Base-by-base conservation (phyloP, 208 protist genomes). In the Tritrichomonas foetus region DNA sequence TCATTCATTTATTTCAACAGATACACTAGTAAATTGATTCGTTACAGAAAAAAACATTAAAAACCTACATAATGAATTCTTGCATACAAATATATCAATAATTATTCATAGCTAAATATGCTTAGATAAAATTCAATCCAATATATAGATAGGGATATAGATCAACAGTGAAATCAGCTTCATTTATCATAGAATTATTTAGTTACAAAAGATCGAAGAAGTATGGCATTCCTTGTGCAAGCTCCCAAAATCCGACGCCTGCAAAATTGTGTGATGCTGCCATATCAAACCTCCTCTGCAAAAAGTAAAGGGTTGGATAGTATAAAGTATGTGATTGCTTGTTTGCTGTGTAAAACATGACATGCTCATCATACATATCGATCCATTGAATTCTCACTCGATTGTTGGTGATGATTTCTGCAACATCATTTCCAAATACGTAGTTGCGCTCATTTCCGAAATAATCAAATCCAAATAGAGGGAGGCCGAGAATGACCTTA, bases 141-240 rank as follows among this genome's bases (percentile, higher is more conserved):
- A 22, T 64, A 64, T 64, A 27, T 64, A 64, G 57, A 64, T 64
- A 64, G 57, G 11, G 22, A 27, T 22, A 27, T 22, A 64, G 22
- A 64, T 27, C 11, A 22, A 11, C 22, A 64, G 57, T 64, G 22
- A 64, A 64, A 27, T 64, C 11, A 22, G 22, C 11, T 27, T 5
- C 64, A 72, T 22, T 41, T 41, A 78, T 44, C 44, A 9, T 78
- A 44, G 44, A n/a, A 50, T 3, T 47, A 22, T 64, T 64, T 64
- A 64, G 8, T 89, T 89, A 89, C 16, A 89, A 49, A 9, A 89
- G 47, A 89, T 89, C 78, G 39, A 89, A 89, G 47, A 89, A 89
- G 39, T 89, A 89, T 39, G 78, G 78, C 22, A 89, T 47, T 55
- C 78, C 78, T 47, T 89, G 78, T 39, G 78, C 78, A 9, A 89